Percentiles rank a stretch among this genome's conserved stretches.
Conservation (phyloP, 306 rosid species). For the Vicia sativa region DNA sequence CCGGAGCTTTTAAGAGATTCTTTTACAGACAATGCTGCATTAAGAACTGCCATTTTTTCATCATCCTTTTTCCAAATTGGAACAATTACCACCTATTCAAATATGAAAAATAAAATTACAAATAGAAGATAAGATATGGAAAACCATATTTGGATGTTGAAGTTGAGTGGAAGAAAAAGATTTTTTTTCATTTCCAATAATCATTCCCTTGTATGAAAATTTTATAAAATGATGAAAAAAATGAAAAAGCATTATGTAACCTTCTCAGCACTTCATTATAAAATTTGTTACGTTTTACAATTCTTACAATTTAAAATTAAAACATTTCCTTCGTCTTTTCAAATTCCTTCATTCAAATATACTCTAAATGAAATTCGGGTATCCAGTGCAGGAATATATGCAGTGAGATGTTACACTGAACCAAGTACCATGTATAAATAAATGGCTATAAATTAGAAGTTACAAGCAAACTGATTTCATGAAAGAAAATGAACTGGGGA, state of each 20-base stretch:
- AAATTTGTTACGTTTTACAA: background rate
- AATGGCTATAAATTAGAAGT: background rate
- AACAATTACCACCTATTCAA: conserved; percentile 76
- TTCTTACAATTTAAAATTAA: conserved; percentile 19
- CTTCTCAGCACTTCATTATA: background rate
- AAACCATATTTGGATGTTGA: conserved; percentile 1
- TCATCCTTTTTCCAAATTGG: conserved; percentile 97
- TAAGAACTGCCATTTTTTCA: conserved; percentile 65
- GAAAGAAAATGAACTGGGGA: conserved; percentile 11
- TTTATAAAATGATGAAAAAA: conserved; percentile 4
- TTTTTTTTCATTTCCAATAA: background rate
- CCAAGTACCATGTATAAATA: background rate
- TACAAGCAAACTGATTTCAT: background rate
- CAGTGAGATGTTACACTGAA: conserved; percentile 14
- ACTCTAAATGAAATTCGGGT: background rate
- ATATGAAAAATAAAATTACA: background rate
- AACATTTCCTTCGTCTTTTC: background rate
- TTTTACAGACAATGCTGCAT: conserved; percentile 70
- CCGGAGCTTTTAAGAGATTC: conserved; percentile 63
- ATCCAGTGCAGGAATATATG: background rate
- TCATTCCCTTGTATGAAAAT: conserved; percentile 16
- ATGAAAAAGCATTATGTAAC: background rate
- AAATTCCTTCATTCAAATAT: conserved; percentile 9
- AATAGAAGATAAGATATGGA: conserved; percentile 12
- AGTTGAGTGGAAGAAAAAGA: background rate